phyloP scores from a whole-genome alignment of 108 stramenopile genomes.

The Nitzschia sp. region DNA sequence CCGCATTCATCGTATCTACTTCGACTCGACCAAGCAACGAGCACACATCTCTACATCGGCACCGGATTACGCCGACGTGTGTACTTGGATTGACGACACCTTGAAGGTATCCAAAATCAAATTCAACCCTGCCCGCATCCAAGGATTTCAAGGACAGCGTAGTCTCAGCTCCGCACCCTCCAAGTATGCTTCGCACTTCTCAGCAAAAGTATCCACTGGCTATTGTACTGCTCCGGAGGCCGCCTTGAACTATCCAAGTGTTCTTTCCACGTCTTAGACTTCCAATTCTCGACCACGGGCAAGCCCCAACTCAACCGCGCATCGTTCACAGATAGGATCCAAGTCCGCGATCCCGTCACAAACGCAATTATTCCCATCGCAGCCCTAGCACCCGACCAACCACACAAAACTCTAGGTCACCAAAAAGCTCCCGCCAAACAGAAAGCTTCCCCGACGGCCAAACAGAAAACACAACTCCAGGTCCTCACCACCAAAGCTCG shows the following conservation, averaged over 20 bases:
- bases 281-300: neutral
- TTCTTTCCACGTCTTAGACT: neutral
- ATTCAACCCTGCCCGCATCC: too few species aligned
- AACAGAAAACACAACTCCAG: too few species aligned
- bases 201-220: too few species aligned
- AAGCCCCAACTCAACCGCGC: neutral
- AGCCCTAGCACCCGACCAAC: neutral
- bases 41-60: neutral
- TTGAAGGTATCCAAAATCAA: too few species aligned
- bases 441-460: neutral
- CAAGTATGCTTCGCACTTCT: too few species aligned
- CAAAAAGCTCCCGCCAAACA: too few species aligned
- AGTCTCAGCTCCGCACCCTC: too few species aligned
- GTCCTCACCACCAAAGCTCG: neutral
- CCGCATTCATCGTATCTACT: neutral
- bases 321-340: neutral
- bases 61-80: neutral
- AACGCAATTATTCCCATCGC: neutral
- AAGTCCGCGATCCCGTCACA: neutral
- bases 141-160: too few species aligned
- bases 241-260: neutral
- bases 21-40: neutral
- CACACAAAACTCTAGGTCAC: neutral
- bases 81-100: neutral
- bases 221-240: neutral